These are phyloP conservation scores for Hortaea sp. DNA, from an alignment of 2,329 filamentous ascomycete genomes.

Conservation along the genomic window DNA sequence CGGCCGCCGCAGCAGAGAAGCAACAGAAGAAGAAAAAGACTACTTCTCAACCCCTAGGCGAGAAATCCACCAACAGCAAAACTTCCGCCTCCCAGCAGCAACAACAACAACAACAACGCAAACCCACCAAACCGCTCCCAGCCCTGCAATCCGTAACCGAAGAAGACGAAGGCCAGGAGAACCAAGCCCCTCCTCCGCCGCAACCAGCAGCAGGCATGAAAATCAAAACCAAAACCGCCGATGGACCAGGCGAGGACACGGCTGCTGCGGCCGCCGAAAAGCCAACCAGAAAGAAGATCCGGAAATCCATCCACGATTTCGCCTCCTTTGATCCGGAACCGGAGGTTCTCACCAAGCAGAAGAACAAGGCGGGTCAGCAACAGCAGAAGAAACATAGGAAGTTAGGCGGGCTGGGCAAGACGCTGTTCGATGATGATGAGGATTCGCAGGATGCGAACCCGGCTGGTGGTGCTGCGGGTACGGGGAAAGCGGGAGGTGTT, in stretches of 20 bases:
- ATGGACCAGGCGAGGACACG: conserved; percentile 19
- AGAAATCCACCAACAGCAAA: conserved; percentile 32
- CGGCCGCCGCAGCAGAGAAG: conserved; percentile 6
- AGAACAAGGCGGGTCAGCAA: neutral
- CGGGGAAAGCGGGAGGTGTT: conserved; percentile 7
- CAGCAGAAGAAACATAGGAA: conserved; percentile 23
- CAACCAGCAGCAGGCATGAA: conserved; percentile 23
- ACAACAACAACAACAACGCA: conserved; percentile 25
- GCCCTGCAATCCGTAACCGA: conserved; percentile 35
- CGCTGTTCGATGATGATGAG: conserved; percentile 31
- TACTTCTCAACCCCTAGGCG: conserved; percentile 29
- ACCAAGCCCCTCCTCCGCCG: conserved; percentile 12
- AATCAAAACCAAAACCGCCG: conserved; percentile 28
- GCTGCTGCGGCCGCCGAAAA: conserved; percentile 14
- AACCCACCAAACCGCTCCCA: conserved; percentile 18
- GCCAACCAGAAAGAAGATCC: conserved; percentile 6
- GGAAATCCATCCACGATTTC: conserved; percentile 40
- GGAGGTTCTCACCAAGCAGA: conserved; percentile 18
- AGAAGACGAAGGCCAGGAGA: conserved; percentile 29
- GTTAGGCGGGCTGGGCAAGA: conserved; percentile 28
- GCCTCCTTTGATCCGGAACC: conserved; percentile 24
- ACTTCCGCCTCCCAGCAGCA: neutral
- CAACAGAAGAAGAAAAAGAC: conserved; percentile 20
- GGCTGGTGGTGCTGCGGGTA: neutral
- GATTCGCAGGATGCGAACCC: conserved; percentile 10